phyloP scores from a whole-genome alignment of 2,329 filamentous ascomycete species.

The Venturiaceae sp. region DNA sequence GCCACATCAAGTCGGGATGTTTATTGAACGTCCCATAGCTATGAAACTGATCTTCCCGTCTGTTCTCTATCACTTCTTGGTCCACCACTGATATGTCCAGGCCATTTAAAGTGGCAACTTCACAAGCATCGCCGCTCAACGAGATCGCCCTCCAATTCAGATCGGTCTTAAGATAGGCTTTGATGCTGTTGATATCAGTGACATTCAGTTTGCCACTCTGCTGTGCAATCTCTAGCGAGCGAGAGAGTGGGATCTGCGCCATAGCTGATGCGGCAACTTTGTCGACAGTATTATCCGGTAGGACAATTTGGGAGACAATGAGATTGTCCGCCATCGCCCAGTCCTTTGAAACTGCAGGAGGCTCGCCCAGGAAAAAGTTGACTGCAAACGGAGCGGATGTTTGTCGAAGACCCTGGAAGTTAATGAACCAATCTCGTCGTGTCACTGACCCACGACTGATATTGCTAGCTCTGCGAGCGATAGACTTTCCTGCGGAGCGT shows the following conservation, averaged over 20 bases:
- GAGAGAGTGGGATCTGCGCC: not conserved
- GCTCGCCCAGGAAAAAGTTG: conserved; percentile 5
- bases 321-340: conserved; percentile 3
- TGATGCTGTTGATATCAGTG: not conserved
- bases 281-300: not conserved
- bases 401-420: not conserved
- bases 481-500: not conserved
- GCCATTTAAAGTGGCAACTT: not conserved
- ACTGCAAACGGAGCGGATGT: not conserved
- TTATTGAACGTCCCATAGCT: not conserved
- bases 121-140: not conserved
- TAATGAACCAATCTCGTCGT: not conserved
- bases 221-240: not conserved
- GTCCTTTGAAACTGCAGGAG: not conserved
- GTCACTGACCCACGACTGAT: not conserved
- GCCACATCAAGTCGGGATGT: not conserved
- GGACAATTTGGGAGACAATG: conserved; percentile 1
- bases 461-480: not conserved
- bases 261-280: not conserved
- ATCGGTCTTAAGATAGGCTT: not conserved
- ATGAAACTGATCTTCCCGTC: not conserved
- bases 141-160: not conserved
- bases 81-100: not conserved
- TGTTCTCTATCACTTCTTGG: not conserved
- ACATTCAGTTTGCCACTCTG: not conserved